Evolutionary conservation across 371 early-diverging fungal genomes (phyloP), one percentile per base, ranked within the genome.

Genomic region (Mortierella sp.): DNA sequence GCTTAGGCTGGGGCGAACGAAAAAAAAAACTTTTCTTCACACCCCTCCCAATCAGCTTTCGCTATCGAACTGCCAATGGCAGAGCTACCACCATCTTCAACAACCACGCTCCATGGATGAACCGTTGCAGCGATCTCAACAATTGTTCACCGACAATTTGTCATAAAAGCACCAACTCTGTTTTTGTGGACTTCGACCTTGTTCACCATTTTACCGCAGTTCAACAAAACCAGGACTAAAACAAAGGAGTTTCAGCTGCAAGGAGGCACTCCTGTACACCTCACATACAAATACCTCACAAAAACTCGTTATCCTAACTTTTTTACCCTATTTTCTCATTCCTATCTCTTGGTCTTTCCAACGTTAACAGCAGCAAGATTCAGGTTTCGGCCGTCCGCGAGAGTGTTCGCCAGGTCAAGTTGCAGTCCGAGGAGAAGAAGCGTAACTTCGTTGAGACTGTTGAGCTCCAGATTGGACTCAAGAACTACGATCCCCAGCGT

Each of bases 401-500:
- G 80, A 91, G 94, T 87, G 93, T 97, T 83, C 82, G 89, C 72
- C 88, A 89, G 82, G 87, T 98, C 88, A 88, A 95, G 82, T 84
- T 89, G 75, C 94, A 89, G 89, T 93, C 97, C 87, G 93, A 94
- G 90, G 97, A 95, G 90, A 97, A 97, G 93, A 92, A 94, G 89
- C 94, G 98, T 88, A 97, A 97, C 90, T 98, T 98, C 94, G 90
- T 90, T 77, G 99, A 99, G 92, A 98, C 99, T 81, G 94, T 99
- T 80, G 99, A 99, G 92, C 95, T 99, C 89, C 99, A 99, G 92
- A 95, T 99, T 88, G 98, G 98, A 90, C 93, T 99, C 79, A 99
- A 99, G 96, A 99, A 99, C 95, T 99, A 99, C 96, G 99, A 99
- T 95, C 98, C 98, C 88, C 98, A 98, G 92, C 96, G 98, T 93